Evolutionary conservation across 306 rosid genomes (phyloP).

Genomic region (Begonia fuchsioides): DNA sequence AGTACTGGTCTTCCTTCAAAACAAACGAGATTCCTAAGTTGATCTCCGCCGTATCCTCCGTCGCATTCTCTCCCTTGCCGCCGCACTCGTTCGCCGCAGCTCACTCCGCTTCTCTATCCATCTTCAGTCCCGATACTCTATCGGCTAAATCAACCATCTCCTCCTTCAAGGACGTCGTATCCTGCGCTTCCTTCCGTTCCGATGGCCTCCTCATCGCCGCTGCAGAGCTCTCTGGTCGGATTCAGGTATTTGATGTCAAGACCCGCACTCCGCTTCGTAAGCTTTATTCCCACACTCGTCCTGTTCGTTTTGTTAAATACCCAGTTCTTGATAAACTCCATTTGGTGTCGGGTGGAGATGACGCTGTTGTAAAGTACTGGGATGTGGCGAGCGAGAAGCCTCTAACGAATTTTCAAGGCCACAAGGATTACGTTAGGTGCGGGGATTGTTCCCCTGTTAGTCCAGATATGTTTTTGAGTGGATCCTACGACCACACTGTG

Average conservation of each 20-base stretch:
- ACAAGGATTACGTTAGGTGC: slow-evolving; percentile 71
- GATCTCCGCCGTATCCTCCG: slow-evolving; percentile 40
- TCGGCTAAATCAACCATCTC: slow-evolving; percentile 35
- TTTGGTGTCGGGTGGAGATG: slow-evolving; percentile 85
- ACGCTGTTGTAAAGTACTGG: slow-evolving; percentile 67
- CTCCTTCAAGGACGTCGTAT: slow-evolving; percentile 49
- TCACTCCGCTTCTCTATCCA: slow-evolving; percentile 47
- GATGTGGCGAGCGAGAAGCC: slow-evolving; percentile 45
- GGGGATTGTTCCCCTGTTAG: slow-evolving; percentile 70
- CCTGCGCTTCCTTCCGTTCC: slow-evolving; percentile 61
- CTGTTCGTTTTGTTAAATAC: slow-evolving; percentile 58
- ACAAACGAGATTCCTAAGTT: slow-evolving; percentile 41
- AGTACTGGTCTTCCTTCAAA: slow-evolving; percentile 83
- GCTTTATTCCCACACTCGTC: slow-evolving; percentile 61
- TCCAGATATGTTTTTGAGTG: slow-evolving; percentile 43
- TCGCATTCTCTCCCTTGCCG: slow-evolving; percentile 46
- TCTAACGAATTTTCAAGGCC: slow-evolving; percentile 32
- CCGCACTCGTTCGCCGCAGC: slow-evolving; percentile 51
- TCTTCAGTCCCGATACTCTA: slow-evolving; percentile 35
- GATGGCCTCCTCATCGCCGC: slow-evolving; percentile 77
- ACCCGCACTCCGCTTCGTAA: slow-evolving; percentile 43
- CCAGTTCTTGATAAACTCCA: slow-evolving; percentile 61
- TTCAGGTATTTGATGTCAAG: slow-evolving; percentile 56
- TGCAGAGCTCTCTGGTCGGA: slow-evolving; percentile 61
- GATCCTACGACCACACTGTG: slow-evolving; percentile 82